Evolutionary conservation across 2,329 filamentous ascomycete species (phyloP), one percentile per base, ranked within the genome.

Genomic region (Trichothecium roseum): DNA sequence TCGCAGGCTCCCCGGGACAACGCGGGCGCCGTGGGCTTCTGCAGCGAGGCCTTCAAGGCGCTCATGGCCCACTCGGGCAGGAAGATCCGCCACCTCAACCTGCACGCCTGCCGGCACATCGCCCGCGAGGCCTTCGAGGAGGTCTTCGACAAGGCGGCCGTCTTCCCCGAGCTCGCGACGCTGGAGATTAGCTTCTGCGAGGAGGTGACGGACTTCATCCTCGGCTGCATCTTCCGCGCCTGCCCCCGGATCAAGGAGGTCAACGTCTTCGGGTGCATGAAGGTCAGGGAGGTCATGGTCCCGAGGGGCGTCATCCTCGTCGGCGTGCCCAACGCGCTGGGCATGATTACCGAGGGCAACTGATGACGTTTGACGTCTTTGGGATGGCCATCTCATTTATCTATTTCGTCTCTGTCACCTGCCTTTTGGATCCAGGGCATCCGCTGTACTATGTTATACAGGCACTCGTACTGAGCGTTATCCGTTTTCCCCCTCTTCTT

Each of bases 91-190:
- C 63, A 71, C 28, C 64, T 96, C 24, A 84, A 93, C 50, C 65
- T 95, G n/a, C 74, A 84, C 12, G 84, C 81, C 0, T 94, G 86
- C 51, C 80, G 89, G 3, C 82, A 94, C 53, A 88, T 96, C 42
- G 71, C 75, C 2, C 66, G 71, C 24, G 61, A 72, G 13, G 77
- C 84, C 0, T 87, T 94, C 40, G 76, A 84, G 42, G 69, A 79
- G 8, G 79, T 82, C 1, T 95, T 96, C 49, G 60, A 64, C 5
- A 57, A 61, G 8, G 67, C 66, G 17, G 72, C 69, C 30, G 42
- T 36, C 2, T 95, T 93, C 45, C 76, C 81, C 0, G 64, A 75
- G 9, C 65, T 96, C 24, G 63, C 65, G 40, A 72, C 81, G 38
- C 63, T 94, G 30, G 86, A 94, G 52, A 64, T 91, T 30, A 84